Evolutionary conservation across 1,139 yeast genomes (phyloP), one percentile per base, ranked within the genome.

Genomic region (Torulaspora globosa): DNA sequence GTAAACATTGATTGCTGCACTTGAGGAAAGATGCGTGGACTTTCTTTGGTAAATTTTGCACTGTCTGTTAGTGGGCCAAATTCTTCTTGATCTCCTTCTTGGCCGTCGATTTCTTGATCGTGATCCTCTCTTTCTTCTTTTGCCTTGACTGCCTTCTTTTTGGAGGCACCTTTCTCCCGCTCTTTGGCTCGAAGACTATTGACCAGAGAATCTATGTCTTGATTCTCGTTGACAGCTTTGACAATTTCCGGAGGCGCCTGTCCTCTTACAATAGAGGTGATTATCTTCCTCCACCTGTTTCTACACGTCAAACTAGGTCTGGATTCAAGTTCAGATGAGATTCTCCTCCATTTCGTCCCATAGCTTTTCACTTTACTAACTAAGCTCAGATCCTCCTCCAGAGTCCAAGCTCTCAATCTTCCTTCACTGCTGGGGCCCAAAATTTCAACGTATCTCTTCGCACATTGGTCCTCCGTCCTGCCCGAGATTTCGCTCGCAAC

Each of bases 381-480:
- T 49, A 90, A 70, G 46, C 70, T 67, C 36, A 84, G 68, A 63
- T 90, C 97, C 60, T 90, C 97, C 11, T 80, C 87, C 32, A 75
- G 60, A 0, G 80, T 72, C 97, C 97, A 90, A 4, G 85, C 82
- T 54, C 87, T 76, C 39, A 88, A 70, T 44, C 97, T 70, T 56
- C 85, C 89, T 49, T 82, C 80, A 3, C 92, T 62, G 42, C 70
- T 56, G 68, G 97, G 97, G 56, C 87, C 95, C 48, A 90, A 68
- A 1, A 89, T 96, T 59, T 90, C 97, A 16, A 84, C 80, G 64
- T 88, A 90, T 55, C 97, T 70, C 60, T 90, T 90, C 2, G 96
- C 88, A 69, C 97, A 90, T 68, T 90, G 97, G 65, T 89, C 97
- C 62, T 89, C 96, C 1, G 96, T 90, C 58, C 97, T 72, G 2